Evolutionary conservation across 306 rosid species (phyloP), one percentile per base, ranked within the genome.

Genomic region (Biancaea sappan): DNA sequence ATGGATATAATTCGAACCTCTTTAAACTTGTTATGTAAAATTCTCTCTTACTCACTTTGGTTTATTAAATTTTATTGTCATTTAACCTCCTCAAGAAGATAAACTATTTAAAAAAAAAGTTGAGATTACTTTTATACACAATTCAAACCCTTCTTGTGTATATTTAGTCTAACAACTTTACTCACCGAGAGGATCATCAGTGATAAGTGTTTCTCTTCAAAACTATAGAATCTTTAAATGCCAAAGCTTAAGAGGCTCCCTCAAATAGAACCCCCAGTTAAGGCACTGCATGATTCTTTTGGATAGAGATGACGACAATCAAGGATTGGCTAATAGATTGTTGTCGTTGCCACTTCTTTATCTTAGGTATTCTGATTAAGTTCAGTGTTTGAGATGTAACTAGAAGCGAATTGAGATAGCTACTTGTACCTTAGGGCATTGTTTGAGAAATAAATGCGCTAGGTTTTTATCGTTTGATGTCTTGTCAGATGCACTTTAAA

Each of bases 151-250:
- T n/a, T n/a, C n/a, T n/a, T n/a, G n/a, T n/a, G n/a, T n/a, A n/a
- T n/a, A n/a, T n/a, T n/a, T n/a, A n/a, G n/a, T n/a, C n/a, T n/a
- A n/a, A n/a, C n/a, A n/a, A n/a, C n/a, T n/a, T n/a, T n/a, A n/a
- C n/a, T n/a, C n/a, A n/a, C n/a, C n/a, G n/a, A n/a, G n/a, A n/a
- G n/a, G n/a, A n/a, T n/a, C n/a, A n/a, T n/a, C n/a, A n/a, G 7
- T 24, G 75, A 28, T 46, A 2, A 68, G 80, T 18, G 53, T 68
- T 31, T 59, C 76, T 25, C 54, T 69, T 14, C 63, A 58, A 18
- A 69, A 59, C 32, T 48, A 69, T 2, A 59, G 53, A 59, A 66
- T 66, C 54, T 69, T 26, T 37, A 57, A 58, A 46, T 68, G 75
- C 63, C 70, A 14, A 68, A 77, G 64, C 75, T 77, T 3, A 22